phyloP scores from a whole-genome alignment of 2,329 filamentous ascomycete genomes.

The Aureobasidium sp. region DNA sequence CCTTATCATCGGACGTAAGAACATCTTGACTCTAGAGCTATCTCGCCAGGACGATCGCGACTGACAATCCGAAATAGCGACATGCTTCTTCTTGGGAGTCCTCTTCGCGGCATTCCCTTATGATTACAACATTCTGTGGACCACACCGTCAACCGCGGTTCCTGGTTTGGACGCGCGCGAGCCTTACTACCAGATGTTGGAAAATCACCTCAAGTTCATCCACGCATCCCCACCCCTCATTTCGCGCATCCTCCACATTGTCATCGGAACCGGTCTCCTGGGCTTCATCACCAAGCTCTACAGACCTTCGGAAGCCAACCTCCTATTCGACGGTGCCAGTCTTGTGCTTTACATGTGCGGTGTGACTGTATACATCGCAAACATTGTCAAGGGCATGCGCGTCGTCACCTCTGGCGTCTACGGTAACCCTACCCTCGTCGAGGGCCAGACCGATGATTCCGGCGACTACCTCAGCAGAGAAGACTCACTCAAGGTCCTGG shows the following conservation, averaged over 20 bases:
- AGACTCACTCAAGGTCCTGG: conserved; percentile 82
- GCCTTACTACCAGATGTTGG: conserved; percentile 73
- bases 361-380: conserved; percentile 86
- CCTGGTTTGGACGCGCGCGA: conserved; percentile 32
- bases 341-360: conserved; percentile 73
- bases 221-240: conserved; percentile 89
- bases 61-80: conserved; percentile 33
- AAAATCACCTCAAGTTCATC: conserved; percentile 82
- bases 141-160: conserved; percentile 47
- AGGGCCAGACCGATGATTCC: conserved; percentile 31
- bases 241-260: conserved; percentile 86
- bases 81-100: conserved; percentile 96
- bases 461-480: conserved; percentile 69
- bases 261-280: conserved; percentile 75
- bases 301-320: conserved; percentile 85
- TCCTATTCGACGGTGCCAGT: conserved; percentile 78
- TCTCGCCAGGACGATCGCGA: neutral
- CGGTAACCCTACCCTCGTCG: conserved; percentile 34
- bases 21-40: neutral
- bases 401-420: conserved; percentile 69
- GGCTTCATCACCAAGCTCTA: conserved; percentile 94
- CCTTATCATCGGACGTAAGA: conserved; percentile 89
- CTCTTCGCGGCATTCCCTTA: conserved; percentile 96
- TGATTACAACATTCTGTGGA: conserved; percentile 85
- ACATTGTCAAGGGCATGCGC: conserved; percentile 90